Base-by-base conservation (phyloP, 2,329 filamentous ascomycete genomes). In the Epichloe gansuensis region DNA sequence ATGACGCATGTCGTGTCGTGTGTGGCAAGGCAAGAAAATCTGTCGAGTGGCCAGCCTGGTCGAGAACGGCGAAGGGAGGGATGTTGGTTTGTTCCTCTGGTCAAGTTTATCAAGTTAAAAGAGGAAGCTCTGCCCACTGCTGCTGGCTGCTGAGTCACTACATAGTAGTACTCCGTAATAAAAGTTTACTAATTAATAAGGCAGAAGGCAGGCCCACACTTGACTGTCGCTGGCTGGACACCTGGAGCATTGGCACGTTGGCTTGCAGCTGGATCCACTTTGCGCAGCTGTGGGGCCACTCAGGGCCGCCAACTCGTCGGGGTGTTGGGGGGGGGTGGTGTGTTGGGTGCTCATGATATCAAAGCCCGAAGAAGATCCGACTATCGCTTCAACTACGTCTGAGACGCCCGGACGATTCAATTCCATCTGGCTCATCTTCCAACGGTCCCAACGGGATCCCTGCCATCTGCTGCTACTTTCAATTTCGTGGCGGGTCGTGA, bases 1-100 rank as follows among this genome's bases (percentile, higher is more conserved):
- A 69, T 69, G 58, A 61, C 59, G 65, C 66, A 66, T 66, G 56
- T 50, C 43, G 53, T 25, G 41, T 36, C 43, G 53, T 25, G 41
- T 36, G 43, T 42, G 11, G 38, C 13, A 21, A 15, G n/a, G 35
- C 13, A 23, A 47, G 23, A 25, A 21, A 3, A 15, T 11, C 17
- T 41, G 17, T 21, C 11, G 11, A 17, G 49, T 15, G 35, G 42
- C 34, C 13, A 27, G 36, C 35, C n/a, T 42, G 42, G 8, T 47
- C 21, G 47, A 53, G 49, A 17, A 51, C 36, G 38, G 35, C 35
- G 49, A 39, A 45, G 31, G 21, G 6, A 45, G 31, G 21, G 6
- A 45, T 12, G 36, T 27, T 13, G n/a, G 36, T 5, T 13, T 9
- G 36, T 5, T n/a, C 35, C 12, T 31, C 41, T 25, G 36, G 41